Conservation (phyloP, 495 filamentous ascomycete genomes). For the Amniculicola lignicola region DNA sequence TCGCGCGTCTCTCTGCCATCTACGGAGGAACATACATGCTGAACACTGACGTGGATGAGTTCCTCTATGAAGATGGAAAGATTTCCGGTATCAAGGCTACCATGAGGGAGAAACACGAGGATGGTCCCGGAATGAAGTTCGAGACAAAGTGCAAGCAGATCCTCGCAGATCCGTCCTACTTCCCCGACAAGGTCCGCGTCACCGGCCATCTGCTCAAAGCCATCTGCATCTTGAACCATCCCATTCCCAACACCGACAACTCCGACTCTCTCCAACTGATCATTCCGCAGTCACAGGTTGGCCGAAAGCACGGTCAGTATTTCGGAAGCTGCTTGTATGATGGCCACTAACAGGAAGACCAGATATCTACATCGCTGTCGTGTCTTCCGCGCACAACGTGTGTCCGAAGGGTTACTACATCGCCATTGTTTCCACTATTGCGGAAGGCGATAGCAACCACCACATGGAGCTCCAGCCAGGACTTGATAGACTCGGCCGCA, state of each 20-base stretch:
- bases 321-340: not conserved
- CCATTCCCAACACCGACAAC: slow-evolving; percentile 81
- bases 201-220: slow-evolving; percentile 89
- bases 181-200: slow-evolving; percentile 81
- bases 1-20: slow-evolving; percentile 94
- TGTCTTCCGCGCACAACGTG: slow-evolving; percentile 94
- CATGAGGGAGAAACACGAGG: slow-evolving; percentile 77
- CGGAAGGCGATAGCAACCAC: slow-evolving; percentile 87
- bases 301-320: slow-evolving; percentile 92
- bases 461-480: slow-evolving; percentile 92
- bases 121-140: slow-evolving; percentile 84
- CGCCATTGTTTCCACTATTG: slow-evolving; percentile 95
- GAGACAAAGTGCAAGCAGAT: slow-evolving; percentile 95
- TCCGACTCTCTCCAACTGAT: slow-evolving; percentile 93
- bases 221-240: slow-evolving; percentile 96
- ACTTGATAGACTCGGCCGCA: slow-evolving; percentile 86
- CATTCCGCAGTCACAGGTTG: slow-evolving; percentile 95
- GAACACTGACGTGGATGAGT: slow-evolving; percentile 87
- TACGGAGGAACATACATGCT: slow-evolving; percentile 99
- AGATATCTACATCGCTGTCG: slow-evolving; percentile 98
- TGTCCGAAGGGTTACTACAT: slow-evolving; percentile 99
- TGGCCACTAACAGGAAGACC: slow-evolving; percentile 17
- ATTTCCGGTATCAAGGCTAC: slow-evolving; percentile 93
- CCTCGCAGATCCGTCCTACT: slow-evolving; percentile 93
- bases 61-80: slow-evolving; percentile 77